A percentile compares a stretch with the other conserved stretches of the same genome.
These are phyloP conservation scores for Lepraria neglecta DNA, from an alignment of 495 filamentous ascomycete species.

Conservation along the genomic window DNA sequence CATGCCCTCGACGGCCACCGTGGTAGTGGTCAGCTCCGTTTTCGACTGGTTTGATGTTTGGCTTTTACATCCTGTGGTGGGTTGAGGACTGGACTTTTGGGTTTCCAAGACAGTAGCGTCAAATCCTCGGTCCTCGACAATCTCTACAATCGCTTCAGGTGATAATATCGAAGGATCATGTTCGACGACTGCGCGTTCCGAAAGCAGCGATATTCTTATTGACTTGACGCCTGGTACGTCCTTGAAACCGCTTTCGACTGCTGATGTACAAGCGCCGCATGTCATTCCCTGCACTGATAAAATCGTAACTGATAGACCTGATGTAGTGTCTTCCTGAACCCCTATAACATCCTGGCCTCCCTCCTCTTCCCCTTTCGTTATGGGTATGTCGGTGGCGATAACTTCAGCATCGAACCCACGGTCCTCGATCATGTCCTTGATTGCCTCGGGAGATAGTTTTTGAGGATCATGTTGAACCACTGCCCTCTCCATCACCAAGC, in stretches of 20 bases:
- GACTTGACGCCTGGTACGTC: constrained; percentile 65
- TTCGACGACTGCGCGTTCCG: constrained; percentile 63
- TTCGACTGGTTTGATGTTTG: constrained; percentile 36
- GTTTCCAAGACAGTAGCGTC: constrained; percentile 69
- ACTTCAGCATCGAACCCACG: constrained; percentile 91
- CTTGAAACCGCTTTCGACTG: constrained; percentile 75
- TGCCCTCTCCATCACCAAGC: constrained; percentile 85
- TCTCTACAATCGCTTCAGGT: constrained; percentile 70
- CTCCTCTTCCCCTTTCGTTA: constrained; percentile 33
- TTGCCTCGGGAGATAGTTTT: constrained; percentile 60
- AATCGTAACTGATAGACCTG: constrained; percentile 58
- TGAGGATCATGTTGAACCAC: constrained; percentile 83
- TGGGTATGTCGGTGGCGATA: constrained; percentile 68
- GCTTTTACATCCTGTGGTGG: constrained; percentile 30
- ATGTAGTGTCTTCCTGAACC: constrained; percentile 29
- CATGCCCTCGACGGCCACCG: constrained; percentile 86
- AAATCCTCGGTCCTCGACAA: constrained; percentile 89
- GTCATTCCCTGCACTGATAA: constrained; percentile 96
- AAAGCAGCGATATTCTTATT: constrained; percentile 80
- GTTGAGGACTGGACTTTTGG: constrained; percentile 24
- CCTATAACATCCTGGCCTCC: constrained; percentile 20
- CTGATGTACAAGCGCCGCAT: constrained; percentile 88
- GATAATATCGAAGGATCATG: constrained; percentile 63
- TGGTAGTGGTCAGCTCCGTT: constrained; percentile 55
- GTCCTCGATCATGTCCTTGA: constrained; percentile 85